Evolutionary conservation across 2,329 filamentous ascomycete species (phyloP).

Genomic region (Colletotrichum sp.): DNA sequence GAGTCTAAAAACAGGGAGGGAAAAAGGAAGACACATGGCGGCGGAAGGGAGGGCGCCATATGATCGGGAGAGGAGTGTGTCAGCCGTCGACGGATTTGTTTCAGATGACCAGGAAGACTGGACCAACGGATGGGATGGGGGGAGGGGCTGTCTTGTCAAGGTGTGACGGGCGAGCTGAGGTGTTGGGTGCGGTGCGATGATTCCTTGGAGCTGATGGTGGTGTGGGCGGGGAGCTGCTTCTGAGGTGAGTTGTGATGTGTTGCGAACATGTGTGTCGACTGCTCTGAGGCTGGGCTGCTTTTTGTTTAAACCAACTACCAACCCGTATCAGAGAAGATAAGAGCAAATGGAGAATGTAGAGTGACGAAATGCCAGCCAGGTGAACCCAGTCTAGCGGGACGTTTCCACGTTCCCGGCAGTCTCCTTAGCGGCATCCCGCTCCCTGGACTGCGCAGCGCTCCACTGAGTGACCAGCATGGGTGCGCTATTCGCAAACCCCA

Average conservation of each 20-base stretch:
- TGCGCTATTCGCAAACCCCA: neutral
- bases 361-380: neutral
- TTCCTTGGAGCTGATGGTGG: neutral
- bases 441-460: neutral
- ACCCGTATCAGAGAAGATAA: neutral
- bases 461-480: neutral
- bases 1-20: neutral
- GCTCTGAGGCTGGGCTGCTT: neutral
- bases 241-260: neutral
- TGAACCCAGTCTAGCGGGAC: neutral
- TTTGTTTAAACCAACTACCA: neutral
- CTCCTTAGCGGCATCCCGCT: neutral
- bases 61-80: constrained; percentile 10
- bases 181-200: neutral
- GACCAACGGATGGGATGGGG: neutral
- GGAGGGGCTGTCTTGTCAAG: neutral
- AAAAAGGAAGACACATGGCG: neutral
- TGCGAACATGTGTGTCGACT: neutral
- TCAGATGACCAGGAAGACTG: constrained; percentile 19
- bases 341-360: neutral
- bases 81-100: constrained; percentile 18
- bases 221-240: neutral
- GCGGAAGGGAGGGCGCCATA: neutral
- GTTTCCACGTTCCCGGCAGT: neutral
- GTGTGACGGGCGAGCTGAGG: neutral